Evolutionary conservation across 169 alveolate species (phyloP), one percentile per base, ranked within the genome.

Genomic region (Plasmodium gonderi): DNA sequence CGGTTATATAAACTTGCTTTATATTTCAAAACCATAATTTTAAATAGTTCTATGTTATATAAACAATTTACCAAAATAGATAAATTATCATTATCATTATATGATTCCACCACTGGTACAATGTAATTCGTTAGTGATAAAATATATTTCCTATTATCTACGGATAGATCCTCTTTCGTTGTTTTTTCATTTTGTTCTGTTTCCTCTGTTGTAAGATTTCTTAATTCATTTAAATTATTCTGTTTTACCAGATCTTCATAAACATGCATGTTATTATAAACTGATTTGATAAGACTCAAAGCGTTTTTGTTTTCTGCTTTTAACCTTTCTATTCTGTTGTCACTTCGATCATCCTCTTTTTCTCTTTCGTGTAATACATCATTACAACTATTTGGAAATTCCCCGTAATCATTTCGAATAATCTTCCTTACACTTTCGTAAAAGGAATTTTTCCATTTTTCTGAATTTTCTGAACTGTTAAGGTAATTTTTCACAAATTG

Each of bases 61-160:
- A 85, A 47, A 23, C 89, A 74, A n/a, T 74, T 85, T 8, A 85
- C 92, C 14, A 85, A 77, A 36, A 85, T 85, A 4, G 92, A 42
- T 4, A 85, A 67, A 85, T 85, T 85, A 23, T 85, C 92, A 85
- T 75, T 74, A 51, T 85, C 92, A 45, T 85, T 74, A 20, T 49
- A 85, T 23, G 92, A 85, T 14, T 85, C 92, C 7, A 85, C 89
- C 77, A 85, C 45, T 4, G 92, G 92, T 31, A 85, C 79, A 64
- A 85, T 85, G 45, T 85, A 85, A 36, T 85, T 85, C 3, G 92
- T 85, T 85, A 85, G 79, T 12, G 92, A 74, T 54, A 85, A 64
- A 17, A 85, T 60, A 60, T 72, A 82, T 77, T 54, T 75, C 20
- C 92, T 33, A 45, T 85, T 42, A 11, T 75, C 92, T 33, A 54